Evolutionary conservation across 2,329 filamentous ascomycete genomes (phyloP).

Genomic region (Rhynchosporium agropyri): DNA sequence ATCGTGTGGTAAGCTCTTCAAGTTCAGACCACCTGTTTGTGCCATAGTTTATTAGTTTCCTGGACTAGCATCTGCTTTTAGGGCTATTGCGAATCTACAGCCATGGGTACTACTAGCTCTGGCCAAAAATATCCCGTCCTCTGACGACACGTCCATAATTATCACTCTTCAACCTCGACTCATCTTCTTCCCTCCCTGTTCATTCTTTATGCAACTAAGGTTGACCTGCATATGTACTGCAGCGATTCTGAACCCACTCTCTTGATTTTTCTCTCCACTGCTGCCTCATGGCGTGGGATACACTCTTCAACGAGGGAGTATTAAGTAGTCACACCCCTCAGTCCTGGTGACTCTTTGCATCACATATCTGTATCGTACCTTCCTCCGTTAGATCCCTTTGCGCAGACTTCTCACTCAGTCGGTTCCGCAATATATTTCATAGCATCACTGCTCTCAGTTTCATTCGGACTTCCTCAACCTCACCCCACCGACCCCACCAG

Average conservation of each 20-base stretch:
- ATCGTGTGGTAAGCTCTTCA: slow-evolving; percentile 25
- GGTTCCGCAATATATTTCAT: slow-evolving; percentile 41
- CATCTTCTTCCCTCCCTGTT: slow-evolving; percentile 34
- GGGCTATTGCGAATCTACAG: slow-evolving; percentile 4
- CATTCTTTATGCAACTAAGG: slow-evolving; percentile 33
- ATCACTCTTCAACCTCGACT: slow-evolving; percentile 34
- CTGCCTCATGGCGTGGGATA: slow-evolving; percentile 38
- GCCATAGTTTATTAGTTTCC: slow-evolving; percentile 20
- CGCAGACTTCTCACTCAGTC: slow-evolving; percentile 40
- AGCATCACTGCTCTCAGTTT: slow-evolving; percentile 31
- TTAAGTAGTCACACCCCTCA: slow-evolving; percentile 41
- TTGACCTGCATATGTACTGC: slow-evolving; percentile 39
- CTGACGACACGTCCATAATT: slow-evolving; percentile 32
- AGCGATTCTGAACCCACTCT: slow-evolving; percentile 23
- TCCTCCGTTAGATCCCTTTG: slow-evolving; percentile 38
- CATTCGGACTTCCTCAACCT: slow-evolving; percentile 25
- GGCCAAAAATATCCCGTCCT: slow-evolving; percentile 18
- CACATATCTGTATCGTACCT: slow-evolving; percentile 32
- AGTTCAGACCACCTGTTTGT: slow-evolving; percentile 38
- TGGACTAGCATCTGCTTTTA: slow-evolving; percentile 13
- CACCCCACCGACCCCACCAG: slow-evolving; percentile 22
- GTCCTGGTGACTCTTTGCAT: slow-evolving; percentile 41
- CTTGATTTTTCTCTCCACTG: slow-evolving; percentile 26
- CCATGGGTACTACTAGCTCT: slow-evolving; percentile 12
- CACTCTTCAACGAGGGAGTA: slow-evolving; percentile 29